A percentile compares a stretch with the other conserved stretches of the same genome.
Evolutionary conservation across 1,139 yeast genomes (phyloP).

Genomic region (Candida smagusa): DNA sequence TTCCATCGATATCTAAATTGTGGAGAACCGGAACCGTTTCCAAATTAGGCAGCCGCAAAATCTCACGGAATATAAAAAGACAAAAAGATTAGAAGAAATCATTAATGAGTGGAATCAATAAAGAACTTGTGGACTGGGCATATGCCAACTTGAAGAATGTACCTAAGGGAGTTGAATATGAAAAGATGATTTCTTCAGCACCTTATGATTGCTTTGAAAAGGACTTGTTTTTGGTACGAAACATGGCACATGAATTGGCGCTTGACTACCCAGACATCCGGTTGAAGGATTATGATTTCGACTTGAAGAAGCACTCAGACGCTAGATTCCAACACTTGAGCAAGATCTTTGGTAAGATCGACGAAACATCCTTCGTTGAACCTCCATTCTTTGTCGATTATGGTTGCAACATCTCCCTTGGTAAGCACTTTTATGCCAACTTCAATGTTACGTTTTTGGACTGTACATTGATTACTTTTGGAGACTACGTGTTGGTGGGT

Average conservation of each 20-base stretch:
- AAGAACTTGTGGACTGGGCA: slow-evolving; percentile 40
- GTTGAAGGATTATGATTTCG: slow-evolving; percentile 32
- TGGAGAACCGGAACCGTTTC: slow-evolving; percentile 3
- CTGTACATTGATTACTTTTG: slow-evolving; percentile 58
- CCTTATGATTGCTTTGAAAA: slow-evolving; percentile 32
- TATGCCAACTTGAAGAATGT: slow-evolving; percentile 37
- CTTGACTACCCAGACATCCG: slow-evolving; percentile 39
- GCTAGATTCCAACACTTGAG: slow-evolving; percentile 36
- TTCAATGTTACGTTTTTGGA: slow-evolving; percentile 57
- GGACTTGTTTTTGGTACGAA: slow-evolving; percentile 23
- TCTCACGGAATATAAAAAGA: background rate
- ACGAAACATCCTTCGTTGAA: slow-evolving; percentile 40
- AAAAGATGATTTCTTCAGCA: slow-evolving; percentile 36
- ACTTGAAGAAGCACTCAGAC: slow-evolving; percentile 22
- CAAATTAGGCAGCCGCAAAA: background rate
- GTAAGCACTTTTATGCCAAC: slow-evolving; percentile 51
- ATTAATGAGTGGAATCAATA: slow-evolving; percentile 21
- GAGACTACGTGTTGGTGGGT: slow-evolving; percentile 58
- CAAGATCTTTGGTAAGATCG: slow-evolving; percentile 46
- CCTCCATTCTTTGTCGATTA: slow-evolving; percentile 58
- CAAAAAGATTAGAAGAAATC: background rate
- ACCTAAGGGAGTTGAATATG: slow-evolving; percentile 44
- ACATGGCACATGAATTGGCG: slow-evolving; percentile 29
- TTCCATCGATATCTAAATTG: too few relatives aligned
- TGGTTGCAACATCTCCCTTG: slow-evolving; percentile 52